phyloP scores from a whole-genome alignment of 2,329 filamentous ascomycete species.

The Alternaria consortialis region DNA sequence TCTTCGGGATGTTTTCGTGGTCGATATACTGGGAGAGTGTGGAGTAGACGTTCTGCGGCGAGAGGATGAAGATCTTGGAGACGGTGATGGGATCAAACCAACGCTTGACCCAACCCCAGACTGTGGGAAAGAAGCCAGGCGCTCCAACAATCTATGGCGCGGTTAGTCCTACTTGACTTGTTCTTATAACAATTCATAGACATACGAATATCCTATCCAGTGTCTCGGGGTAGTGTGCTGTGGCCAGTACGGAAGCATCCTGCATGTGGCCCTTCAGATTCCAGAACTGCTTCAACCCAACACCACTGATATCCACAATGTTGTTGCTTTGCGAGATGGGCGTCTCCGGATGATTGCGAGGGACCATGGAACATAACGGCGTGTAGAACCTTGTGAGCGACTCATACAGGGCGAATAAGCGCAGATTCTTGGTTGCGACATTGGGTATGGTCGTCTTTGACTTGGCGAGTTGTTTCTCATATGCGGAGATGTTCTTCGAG shows the following conservation, averaged over 20 bases:
- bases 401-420: constrained; percentile 92
- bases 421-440: constrained; percentile 77
- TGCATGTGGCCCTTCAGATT: constrained; percentile 95
- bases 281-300: constrained; percentile 94
- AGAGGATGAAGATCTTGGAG: constrained; percentile 94
- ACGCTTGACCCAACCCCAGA: constrained; percentile 94
- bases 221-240: constrained; percentile 94
- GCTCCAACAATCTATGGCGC: constrained; percentile 78
- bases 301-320: constrained; percentile 90
- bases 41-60: constrained; percentile 73
- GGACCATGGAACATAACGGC: constrained; percentile 81
- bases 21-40: constrained; percentile 86
- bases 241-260: constrained; percentile 85
- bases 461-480: constrained; percentile 71
- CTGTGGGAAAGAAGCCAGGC: constrained; percentile 87
- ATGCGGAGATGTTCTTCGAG: constrained; percentile 79
- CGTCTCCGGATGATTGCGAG: constrained; percentile 77
- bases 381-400: constrained; percentile 87
- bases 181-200: constrained; percentile 4
- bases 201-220: constrained; percentile 79
- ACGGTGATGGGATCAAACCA: constrained; percentile 88
- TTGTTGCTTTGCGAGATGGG: constrained; percentile 93
- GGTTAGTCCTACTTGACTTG: constrained; percentile 11
- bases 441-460: constrained; percentile 69
- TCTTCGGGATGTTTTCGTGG: constrained; percentile 81